These are phyloP conservation scores for Friedmanniomyces endolithicus DNA, from an alignment of 495 filamentous ascomycete genomes.

Conservation along the genomic window DNA sequence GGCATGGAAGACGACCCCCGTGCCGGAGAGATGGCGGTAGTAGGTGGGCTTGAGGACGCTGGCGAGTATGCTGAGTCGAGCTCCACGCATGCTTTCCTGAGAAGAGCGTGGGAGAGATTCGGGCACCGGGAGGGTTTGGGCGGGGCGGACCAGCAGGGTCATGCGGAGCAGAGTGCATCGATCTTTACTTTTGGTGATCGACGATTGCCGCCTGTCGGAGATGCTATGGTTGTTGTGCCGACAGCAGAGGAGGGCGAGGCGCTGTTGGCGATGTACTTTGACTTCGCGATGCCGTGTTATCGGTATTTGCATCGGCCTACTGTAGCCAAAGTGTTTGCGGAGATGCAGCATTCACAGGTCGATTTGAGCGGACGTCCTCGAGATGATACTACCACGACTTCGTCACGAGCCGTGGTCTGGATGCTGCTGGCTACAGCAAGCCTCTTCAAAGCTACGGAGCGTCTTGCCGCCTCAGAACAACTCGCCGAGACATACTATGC, in stretches of 20 bases:
- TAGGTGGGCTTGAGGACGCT: not conserved
- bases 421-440: slow-evolving; percentile 11
- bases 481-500: slow-evolving; percentile 1
- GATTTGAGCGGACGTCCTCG: not conserved
- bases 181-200: slow-evolving; percentile 17
- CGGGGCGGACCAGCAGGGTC: not conserved
- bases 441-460: not conserved
- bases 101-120: slow-evolving; percentile 15
- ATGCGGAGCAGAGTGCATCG: not conserved
- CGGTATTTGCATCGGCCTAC: slow-evolving; percentile 17
- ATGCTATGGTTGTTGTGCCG: not conserved
- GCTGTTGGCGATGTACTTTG: slow-evolving; percentile 14
- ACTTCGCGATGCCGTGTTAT: slow-evolving; percentile 18
- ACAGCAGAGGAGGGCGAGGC: not conserved
- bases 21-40: too few relatives aligned
- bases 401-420: slow-evolving; percentile 11
- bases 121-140: not conserved
- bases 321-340: slow-evolving; percentile 4
- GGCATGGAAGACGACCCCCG: too few relatives aligned
- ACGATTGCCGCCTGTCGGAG: not conserved
- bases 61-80: slow-evolving; percentile 15
- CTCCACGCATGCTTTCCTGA: slow-evolving; percentile 9
- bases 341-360: not conserved
- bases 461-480: not conserved
- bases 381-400: not conserved